Conservation (phyloP, 441 rosid species). For the Mallotus japonicus region DNA sequence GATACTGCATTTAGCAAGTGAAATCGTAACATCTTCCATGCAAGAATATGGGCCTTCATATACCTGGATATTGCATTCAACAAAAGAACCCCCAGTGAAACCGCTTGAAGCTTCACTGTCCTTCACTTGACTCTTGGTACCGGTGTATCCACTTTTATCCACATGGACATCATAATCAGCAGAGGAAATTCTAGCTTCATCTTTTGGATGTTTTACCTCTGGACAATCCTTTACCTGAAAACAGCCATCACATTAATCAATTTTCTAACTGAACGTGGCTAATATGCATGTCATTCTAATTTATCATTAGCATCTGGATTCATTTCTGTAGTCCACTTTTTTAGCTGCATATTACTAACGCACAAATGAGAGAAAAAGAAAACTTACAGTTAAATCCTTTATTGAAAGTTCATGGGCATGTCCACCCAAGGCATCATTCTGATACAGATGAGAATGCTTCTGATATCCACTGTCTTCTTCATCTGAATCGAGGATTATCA, state of each 20-base stretch:
- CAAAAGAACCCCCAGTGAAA: neutral
- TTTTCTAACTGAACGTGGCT: neutral
- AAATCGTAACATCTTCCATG: neutral
- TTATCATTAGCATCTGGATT: neutral
- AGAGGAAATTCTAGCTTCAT: neutral
- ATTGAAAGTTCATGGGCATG: neutral
- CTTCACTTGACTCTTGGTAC: neutral
- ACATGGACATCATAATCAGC: neutral
- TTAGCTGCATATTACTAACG: neutral
- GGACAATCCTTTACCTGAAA: neutral
- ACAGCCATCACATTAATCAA: neutral
- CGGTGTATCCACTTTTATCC: neutral
- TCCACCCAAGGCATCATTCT: neutral
- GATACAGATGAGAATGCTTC: neutral
- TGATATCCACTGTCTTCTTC: neutral
- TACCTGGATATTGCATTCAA: neutral
- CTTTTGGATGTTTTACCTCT: neutral
- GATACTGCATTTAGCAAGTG: neutral
- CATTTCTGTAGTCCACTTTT: neutral
- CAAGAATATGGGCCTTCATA: neutral
- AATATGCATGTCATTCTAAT: neutral
- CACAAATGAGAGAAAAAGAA: neutral
- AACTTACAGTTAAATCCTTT: slow-evolving; percentile 1
- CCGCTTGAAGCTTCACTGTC: neutral
- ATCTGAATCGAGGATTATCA: neutral